Conservation (phyloP, 2,329 filamentous ascomycete genomes). For the Didymosphaeria variabile region DNA sequence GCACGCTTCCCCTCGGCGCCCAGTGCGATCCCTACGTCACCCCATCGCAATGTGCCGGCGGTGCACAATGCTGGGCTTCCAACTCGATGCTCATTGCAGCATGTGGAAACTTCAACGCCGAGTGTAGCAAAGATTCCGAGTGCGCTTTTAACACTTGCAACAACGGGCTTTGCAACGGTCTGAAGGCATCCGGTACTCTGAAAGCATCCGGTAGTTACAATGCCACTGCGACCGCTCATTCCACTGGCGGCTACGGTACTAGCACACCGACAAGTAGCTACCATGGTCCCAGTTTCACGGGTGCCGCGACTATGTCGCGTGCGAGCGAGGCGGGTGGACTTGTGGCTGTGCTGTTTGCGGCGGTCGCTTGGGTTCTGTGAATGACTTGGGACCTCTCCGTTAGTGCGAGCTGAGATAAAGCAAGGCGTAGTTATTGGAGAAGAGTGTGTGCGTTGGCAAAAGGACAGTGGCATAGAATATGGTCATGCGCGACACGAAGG, state of each 20-base stretch:
- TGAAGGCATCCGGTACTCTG: slow-evolving; percentile 16
- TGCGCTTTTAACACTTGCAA: slow-evolving; percentile 31
- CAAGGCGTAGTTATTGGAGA: background rate
- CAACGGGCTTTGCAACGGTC: slow-evolving; percentile 27
- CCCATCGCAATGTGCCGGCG: slow-evolving; percentile 22
- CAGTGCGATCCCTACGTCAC: slow-evolving; percentile 24
- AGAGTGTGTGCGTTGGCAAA: background rate
- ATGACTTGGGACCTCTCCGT: background rate
- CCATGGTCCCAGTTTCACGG: slow-evolving; percentile 24
- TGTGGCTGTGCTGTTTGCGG: slow-evolving; percentile 5
- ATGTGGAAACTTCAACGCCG: slow-evolving; percentile 33
- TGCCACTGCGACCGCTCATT: slow-evolving; percentile 16
- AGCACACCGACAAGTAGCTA: slow-evolving; percentile 13
- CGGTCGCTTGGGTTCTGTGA: slow-evolving; percentile 7
- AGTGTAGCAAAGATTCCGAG: slow-evolving; percentile 22
- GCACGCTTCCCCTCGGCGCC: slow-evolving; percentile 27
- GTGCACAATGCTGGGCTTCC: slow-evolving; percentile 27
- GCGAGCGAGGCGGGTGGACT: background rate
- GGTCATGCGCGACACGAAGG: too few relatives aligned
- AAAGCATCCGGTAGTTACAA: slow-evolving; percentile 17
- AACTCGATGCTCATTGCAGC: slow-evolving; percentile 22
- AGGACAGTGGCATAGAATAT: too few relatives aligned
- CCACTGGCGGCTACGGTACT: slow-evolving; percentile 13
- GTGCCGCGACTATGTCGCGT: slow-evolving; percentile 22
- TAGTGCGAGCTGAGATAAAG: background rate